Evolutionary conservation across 345 rosid genomes (phyloP).

Genomic region (Lepidium didymum): DNA sequence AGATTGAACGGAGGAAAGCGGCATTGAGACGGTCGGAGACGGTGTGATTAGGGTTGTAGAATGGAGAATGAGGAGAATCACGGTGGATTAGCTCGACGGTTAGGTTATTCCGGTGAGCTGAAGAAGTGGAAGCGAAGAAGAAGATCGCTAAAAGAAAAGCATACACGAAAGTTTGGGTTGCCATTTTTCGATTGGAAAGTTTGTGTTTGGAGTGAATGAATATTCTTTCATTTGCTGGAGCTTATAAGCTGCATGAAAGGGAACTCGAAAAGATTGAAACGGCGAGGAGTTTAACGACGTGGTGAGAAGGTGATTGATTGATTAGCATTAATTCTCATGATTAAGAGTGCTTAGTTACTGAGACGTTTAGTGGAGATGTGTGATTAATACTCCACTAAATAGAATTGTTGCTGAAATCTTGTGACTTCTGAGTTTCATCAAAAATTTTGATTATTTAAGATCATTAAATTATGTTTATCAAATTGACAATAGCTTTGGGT

Average conservation of each 20-base stretch:
- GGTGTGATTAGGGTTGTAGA: constrained; percentile 21
- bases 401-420: not conserved
- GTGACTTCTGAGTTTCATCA: not conserved
- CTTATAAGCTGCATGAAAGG: not conserved
- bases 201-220: not conserved
- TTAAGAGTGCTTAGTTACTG: not conserved
- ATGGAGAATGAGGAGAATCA: constrained; percentile 28
- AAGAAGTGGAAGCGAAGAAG: not conserved
- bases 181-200: not conserved
- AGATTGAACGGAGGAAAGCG: constrained; percentile 26
- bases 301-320: not conserved
- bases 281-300: not conserved
- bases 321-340: not conserved
- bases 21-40: constrained; percentile 21
- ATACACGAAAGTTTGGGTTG: not conserved
- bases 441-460: not conserved
- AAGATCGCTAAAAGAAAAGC: not conserved
- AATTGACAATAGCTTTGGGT: not conserved
- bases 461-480: not conserved
- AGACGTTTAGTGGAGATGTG: constrained; percentile 12
- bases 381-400: not conserved
- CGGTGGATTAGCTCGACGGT: constrained; percentile 31
- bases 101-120: not conserved
- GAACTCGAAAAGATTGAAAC: constrained; percentile 5
- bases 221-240: not conserved